Evolutionary conservation across 225 moss, liverwort and hornwort species (phyloP), one percentile per base, ranked within the genome.

Genomic region (Sphagnum contortum): DNA sequence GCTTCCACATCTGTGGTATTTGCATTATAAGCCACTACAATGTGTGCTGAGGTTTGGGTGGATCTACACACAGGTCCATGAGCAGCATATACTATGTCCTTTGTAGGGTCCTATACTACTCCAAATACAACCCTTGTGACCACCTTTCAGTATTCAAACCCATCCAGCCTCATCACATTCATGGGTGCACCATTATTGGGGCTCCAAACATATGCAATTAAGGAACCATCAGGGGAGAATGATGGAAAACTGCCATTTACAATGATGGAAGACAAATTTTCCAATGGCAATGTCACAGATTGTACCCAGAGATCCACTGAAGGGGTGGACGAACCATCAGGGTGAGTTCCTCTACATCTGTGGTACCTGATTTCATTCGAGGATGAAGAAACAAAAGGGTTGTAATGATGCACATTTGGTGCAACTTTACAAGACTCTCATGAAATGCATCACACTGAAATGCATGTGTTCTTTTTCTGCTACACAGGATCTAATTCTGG

Each of bases 361-460:
- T 94, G 94, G 70, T 89, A 94, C 13, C 91, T 85, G 2, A 94
- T 12, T 56, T 78, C 79, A n/a, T 66, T 68, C 0, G 87, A 81
- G 62, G 45, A 71, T 7, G 81, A 71, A 13, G 91, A 91, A 44
- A 94, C 78, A 59, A 89, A 91, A 8, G 94, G 94, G 55, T 68
- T 91, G 72, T 89, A 94, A 61, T 94, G 94, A 66, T 87, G 57
- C 47, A 74, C 66, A 54, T 64, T 45, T 3, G 89, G 89, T n/a
- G n/a, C n/a, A n/a, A n/a, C n/a, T n/a, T n/a, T n/a, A n/a, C n/a
- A n/a, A n/a, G n/a, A n/a, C n/a, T n/a, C n/a, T n/a, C n/a, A n/a
- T n/a, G n/a, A n/a, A n/a, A n/a, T n/a, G n/a, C n/a, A n/a, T n/a
- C n/a, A n/a, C n/a, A n/a, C n/a, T n/a, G n/a, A n/a, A n/a, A n/a